A percentile compares a stretch with the other conserved stretches of the same genome.
Evolutionary conservation across 108 stramenopile species (phyloP).

Genomic region (Nitzschia sp.): DNA sequence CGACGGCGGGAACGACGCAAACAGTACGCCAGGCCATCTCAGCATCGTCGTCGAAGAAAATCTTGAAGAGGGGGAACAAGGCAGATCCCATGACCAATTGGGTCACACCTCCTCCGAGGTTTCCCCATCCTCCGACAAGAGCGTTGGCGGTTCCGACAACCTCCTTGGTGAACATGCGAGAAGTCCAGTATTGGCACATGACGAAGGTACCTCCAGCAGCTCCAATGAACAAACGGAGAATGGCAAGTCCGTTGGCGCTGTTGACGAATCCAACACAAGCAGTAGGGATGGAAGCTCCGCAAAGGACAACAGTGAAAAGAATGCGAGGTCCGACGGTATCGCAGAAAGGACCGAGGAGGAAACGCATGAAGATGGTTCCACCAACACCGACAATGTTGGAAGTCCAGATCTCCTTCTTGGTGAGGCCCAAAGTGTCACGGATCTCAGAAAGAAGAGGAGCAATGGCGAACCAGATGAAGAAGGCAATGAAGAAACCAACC

Average conservation of each 20-base stretch:
- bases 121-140: conserved; percentile 88
- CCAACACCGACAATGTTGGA: conserved; percentile 74
- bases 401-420: conserved; percentile 78
- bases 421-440: conserved; percentile 51
- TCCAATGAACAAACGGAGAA: conserved; percentile 81
- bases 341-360: conserved; percentile 67
- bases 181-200: conserved; percentile 89
- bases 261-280: conserved; percentile 80
- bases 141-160: conserved; percentile 91
- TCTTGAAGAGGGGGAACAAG: conserved; percentile 79
- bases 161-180: conserved; percentile 83
- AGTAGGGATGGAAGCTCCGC: conserved; percentile 72
- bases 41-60: conserved; percentile 39
- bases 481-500: conserved; percentile 82
- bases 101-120: conserved; percentile 87
- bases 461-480: conserved; percentile 90
- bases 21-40: conserved; percentile 73
- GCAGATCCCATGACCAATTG: conserved; percentile 72
- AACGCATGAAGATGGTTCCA: conserved; percentile 71
- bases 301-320: conserved; percentile 59
- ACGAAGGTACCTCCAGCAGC: conserved; percentile 86
- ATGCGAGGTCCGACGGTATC: conserved; percentile 82
- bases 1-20: conserved; percentile 65
- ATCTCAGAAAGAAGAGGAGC: conserved; percentile 86
- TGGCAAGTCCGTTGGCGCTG: conserved; percentile 54